These are phyloP conservation scores for Echinosophora koreensis DNA, from an alignment of 306 rosid genomes.

Conservation along the genomic window DNA sequence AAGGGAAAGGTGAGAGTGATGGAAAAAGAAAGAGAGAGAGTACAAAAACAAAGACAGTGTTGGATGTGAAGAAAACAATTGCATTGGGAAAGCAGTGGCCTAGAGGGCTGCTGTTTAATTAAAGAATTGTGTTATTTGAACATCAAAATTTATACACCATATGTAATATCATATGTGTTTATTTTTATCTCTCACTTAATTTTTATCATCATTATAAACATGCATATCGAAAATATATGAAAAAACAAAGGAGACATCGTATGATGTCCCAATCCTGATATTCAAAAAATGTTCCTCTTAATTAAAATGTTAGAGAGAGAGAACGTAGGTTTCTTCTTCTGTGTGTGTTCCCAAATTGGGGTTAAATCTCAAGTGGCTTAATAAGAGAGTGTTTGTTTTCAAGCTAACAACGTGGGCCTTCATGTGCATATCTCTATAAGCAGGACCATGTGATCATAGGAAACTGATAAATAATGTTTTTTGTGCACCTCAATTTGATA, in stretches of 20 bases:
- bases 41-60: conserved; percentile 66
- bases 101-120: conserved; percentile 52
- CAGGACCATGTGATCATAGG: conserved; percentile 84
- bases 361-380: conserved; percentile 77
- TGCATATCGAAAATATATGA: no score
- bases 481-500: no score
- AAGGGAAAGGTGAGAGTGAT: conserved; percentile 34
- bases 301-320: conserved; percentile 30
- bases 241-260: no score
- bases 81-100: conserved; percentile 72
- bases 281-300: no score
- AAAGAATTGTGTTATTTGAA: neutral
- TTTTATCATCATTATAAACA: no score
- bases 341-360: conserved; percentile 82
- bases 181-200: no score
- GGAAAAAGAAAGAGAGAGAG: conserved; percentile 31
- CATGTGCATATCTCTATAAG: conserved; percentile 74
- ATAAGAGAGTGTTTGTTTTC: conserved; percentile 70
- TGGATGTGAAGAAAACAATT: conserved; percentile 78
- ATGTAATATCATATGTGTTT: no score
- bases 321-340: conserved; percentile 48
- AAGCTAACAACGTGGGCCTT: conserved; percentile 86
- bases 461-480: conserved; percentile 28
- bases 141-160: no score
- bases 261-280: no score